Evolutionary conservation across 345 rosid species (phyloP), one percentile per base, ranked within the genome.

Genomic region (Euclidium syriacum): DNA sequence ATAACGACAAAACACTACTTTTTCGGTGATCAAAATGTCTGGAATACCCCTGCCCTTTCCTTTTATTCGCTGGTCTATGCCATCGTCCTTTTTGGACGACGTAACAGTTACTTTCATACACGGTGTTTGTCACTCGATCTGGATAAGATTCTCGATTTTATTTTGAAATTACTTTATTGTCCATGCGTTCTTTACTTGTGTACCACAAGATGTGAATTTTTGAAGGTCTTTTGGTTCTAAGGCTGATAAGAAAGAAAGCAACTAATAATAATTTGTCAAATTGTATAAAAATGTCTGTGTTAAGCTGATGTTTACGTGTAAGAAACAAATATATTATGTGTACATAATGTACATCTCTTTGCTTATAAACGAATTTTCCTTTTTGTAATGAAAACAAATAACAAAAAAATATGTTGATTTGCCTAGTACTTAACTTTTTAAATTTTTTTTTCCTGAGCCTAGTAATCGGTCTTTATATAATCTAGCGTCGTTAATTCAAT

Each of bases 1-100:
- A 66, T 65, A 62, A 66, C 6, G 85, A 74, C 95, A 73, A 86
- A 85, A 71, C 62, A 30, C 6, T 22, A 66, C 91, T 84, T 89
- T 83, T 79, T 68, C 47, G 33, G 5, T 24, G 4, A 0, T 0
- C 0, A 0, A 11, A 53, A 55, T 63, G 30, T 16, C 67, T n/a
- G n/a, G 2, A 0, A 4, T 63, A 55, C 70, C 80, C 71, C 22
- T 54, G 0, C 0, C 3, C 12, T 10, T 14, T 26, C 6, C n/a
- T 29, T 2, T n/a, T 54, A 64, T 38, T 54, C 54, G 33, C 73
- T 9, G 7, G 12, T 17, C 1, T 18, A 17, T 56, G 70, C 65
- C 70, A 71, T 71, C 40, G 14, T 6, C 10, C 34, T 34, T 22
- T 34, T 6, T 1, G 53, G 63, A 46, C 57, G 56, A 46, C 50